phyloP scores from a whole-genome alignment of 352 stramenopile genomes.

The Phytophthora boehmeriae region DNA sequence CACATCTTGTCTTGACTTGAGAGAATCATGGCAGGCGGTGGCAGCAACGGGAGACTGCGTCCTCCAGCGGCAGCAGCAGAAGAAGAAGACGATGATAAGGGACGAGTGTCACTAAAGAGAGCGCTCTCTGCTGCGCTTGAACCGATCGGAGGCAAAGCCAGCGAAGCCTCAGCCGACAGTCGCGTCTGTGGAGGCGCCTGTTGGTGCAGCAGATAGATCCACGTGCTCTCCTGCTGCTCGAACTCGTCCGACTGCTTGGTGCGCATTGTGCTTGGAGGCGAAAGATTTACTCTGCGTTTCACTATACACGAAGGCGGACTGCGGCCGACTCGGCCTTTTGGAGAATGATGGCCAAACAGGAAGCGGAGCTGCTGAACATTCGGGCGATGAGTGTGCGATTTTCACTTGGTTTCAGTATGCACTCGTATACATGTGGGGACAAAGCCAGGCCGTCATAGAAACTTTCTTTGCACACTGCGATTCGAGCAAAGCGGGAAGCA shows the following conservation, averaged over 20 bases:
- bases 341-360: constrained; percentile 25
- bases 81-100: constrained; percentile 1
- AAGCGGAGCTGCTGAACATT: no score
- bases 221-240: constrained; percentile 56
- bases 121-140: constrained; percentile 7
- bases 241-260: constrained; percentile 56
- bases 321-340: constrained; percentile 22
- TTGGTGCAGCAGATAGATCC: constrained; percentile 64
- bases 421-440: constrained; percentile 26
- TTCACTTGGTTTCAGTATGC: constrained; percentile 27
- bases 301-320: constrained; percentile 13
- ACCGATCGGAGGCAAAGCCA: constrained; percentile 21
- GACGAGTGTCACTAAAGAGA: constrained; percentile 23
- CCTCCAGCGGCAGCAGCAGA: neutral
- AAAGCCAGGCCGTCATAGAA: constrained; percentile 13
- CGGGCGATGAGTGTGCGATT: constrained; percentile 27
- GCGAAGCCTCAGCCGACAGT: constrained; percentile 20
- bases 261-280: constrained; percentile 25
- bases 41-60: constrained; percentile 14
- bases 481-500: constrained; percentile 3
- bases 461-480: constrained; percentile 23
- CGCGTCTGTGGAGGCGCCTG: constrained; percentile 45
- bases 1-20: constrained; percentile 35
- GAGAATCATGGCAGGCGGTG: constrained; percentile 30
- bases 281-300: neutral